A percentile compares a stretch with the other conserved stretches of the same genome.
These are phyloP conservation scores for Polygonum maritimum DNA, from an alignment of 148 eudicot genomes.

Conservation along the genomic window DNA sequence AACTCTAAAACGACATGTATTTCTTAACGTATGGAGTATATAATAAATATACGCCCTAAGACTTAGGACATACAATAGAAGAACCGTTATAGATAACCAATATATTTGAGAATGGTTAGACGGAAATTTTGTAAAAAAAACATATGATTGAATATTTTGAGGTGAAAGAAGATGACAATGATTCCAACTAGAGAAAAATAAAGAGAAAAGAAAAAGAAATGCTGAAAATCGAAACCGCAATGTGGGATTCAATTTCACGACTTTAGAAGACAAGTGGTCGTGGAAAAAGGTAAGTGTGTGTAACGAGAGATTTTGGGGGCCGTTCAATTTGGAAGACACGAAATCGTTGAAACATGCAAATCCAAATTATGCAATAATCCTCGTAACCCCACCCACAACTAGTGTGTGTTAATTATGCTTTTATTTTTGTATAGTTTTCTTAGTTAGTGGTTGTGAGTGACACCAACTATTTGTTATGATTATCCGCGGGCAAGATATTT, in stretches of 20 bases:
- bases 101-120: background rate
- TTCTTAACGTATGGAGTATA: too few relatives aligned
- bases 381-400: background rate
- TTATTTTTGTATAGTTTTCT: too few relatives aligned
- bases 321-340: background rate
- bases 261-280: background rate
- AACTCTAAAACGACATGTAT: too few relatives aligned
- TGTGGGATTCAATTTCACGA: background rate
- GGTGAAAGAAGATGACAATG: background rate
- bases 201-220: background rate
- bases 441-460: too few relatives aligned
- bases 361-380: background rate
- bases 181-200: too few relatives aligned
- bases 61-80: too few relatives aligned
- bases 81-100: too few relatives aligned
- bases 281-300: background rate
- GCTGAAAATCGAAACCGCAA: conserved; percentile 2
- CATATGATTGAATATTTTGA: background rate
- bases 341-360: background rate
- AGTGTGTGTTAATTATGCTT: background rate
- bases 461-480: too few relatives aligned
- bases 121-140: background rate
- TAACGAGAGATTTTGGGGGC: background rate
- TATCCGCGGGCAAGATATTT: too few relatives aligned
- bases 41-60: too few relatives aligned